phyloP scores from a whole-genome alignment of 2,329 filamentous ascomycete species.

The Lojkania enalia region DNA sequence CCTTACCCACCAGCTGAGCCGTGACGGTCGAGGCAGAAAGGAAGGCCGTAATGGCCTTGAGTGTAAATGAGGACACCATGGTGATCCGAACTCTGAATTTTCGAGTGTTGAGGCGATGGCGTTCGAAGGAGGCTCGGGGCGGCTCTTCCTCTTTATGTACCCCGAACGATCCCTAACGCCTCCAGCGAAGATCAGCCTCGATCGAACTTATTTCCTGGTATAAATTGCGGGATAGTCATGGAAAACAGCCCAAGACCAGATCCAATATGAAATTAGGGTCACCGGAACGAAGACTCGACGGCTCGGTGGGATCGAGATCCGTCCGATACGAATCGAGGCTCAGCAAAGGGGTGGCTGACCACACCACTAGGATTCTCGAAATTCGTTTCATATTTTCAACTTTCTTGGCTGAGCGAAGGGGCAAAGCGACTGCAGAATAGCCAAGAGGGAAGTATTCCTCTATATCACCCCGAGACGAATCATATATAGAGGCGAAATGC shows the following conservation, averaged over 20 bases:
- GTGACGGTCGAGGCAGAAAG: conserved; percentile 25
- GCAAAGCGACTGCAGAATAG: conserved; percentile 6
- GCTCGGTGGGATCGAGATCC: conserved; percentile 20
- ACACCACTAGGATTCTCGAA: conserved; percentile 13
- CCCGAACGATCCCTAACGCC: not conserved
- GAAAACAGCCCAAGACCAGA: conserved; percentile 13
- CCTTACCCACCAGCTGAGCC: conserved; percentile 38
- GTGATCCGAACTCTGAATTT: not conserved
- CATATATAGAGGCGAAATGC: conserved; percentile 12
- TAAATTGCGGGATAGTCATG: conserved; percentile 18
- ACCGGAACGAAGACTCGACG: conserved; percentile 21
- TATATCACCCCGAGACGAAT: conserved; percentile 22
- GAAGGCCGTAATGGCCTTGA: conserved; percentile 27
- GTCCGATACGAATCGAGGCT: conserved; percentile 15
- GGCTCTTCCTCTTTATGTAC: conserved; percentile 14
- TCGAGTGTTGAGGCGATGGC: conserved; percentile 1
- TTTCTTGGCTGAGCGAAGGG: conserved; percentile 11
- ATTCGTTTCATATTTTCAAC: conserved; percentile 7
- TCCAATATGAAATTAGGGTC: conserved; percentile 16
- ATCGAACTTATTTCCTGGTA: conserved; percentile 4
- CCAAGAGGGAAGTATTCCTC: conserved; percentile 23
- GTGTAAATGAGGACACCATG: conserved; percentile 28
- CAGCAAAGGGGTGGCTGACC: conserved; percentile 8
- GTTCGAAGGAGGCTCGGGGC: conserved; percentile 5
- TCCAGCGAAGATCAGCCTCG: not conserved